Percentiles rank a stretch among this genome's conserved stretches.
These are phyloP conservation scores for Glarea lozoyensis DNA, from an alignment of 495 filamentous ascomycete species.

Conservation along the genomic window DNA sequence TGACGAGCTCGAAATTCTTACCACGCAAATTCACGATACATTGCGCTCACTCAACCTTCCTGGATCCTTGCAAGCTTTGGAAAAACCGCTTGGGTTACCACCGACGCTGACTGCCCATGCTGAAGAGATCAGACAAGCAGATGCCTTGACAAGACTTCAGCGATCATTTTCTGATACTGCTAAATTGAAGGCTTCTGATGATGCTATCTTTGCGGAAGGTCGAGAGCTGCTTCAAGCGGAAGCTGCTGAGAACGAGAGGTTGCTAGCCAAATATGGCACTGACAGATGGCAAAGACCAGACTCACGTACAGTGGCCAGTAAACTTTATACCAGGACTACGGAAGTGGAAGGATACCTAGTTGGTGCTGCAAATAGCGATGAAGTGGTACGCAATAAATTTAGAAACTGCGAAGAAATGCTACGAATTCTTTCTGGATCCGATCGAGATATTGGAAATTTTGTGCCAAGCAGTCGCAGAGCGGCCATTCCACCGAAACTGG, in stretches of 20 bases:
- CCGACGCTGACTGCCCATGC: conserved; percentile 78
- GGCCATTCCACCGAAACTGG: conserved; percentile 69
- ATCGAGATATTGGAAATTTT: conserved; percentile 73
- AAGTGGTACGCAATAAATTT: conserved; percentile 70
- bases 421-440: conserved; percentile 63
- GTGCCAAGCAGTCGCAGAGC: conserved; percentile 78
- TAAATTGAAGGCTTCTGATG: conserved; percentile 71
- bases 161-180: conserved; percentile 77
- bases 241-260: conserved; percentile 68
- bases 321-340: conserved; percentile 62
- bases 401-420: conserved; percentile 65
- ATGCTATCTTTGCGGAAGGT: conserved; percentile 71
- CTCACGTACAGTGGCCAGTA: conserved; percentile 59
- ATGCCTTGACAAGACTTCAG: conserved; percentile 65
- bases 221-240: conserved; percentile 67
- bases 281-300: conserved; percentile 70
- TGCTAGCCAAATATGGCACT: conserved; percentile 76
- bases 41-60: conserved; percentile 81
- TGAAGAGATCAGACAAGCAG: conserved; percentile 90
- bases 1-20: conserved; percentile 74
- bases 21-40: conserved; percentile 69
- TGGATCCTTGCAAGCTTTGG: conserved; percentile 86
- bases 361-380: conserved; percentile 75
- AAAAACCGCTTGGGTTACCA: conserved; percentile 91
- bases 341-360: conserved; percentile 87